phyloP scores from a whole-genome alignment of 768 basidiomycete species.

The Tylopilus vinaceipallidus region DNA sequence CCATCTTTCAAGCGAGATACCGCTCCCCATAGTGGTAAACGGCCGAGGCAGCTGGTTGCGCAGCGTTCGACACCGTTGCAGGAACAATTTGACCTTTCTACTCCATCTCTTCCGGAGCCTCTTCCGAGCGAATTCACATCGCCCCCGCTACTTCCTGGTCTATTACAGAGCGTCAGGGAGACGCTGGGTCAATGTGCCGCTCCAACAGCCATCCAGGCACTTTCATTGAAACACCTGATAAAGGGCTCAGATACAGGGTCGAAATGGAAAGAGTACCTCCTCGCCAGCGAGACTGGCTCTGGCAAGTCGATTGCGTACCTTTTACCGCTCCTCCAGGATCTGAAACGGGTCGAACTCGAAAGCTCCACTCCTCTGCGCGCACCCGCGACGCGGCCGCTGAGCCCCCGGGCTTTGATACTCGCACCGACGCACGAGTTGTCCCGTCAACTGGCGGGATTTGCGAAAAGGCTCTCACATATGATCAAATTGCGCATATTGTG shows the following conservation, averaged over 20 bases:
- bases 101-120: constrained; percentile 17
- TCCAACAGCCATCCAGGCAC: constrained; percentile 79
- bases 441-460: constrained; percentile 71
- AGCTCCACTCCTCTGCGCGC: constrained; percentile 3
- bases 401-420: constrained; percentile 77
- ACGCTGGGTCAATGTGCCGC: constrained; percentile 52
- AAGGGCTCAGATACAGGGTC: constrained; percentile 18
- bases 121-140: constrained; percentile 53
- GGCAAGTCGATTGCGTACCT: constrained; percentile 92
- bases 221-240: constrained; percentile 67
- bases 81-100: constrained; percentile 38
- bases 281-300: constrained; percentile 89
- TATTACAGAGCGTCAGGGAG: constrained; percentile 56
- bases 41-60: neutral
- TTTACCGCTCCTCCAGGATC: constrained; percentile 73
- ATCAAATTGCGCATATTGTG: constrained; percentile 77
- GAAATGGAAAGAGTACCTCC: constrained; percentile 47
- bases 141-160: constrained; percentile 66
- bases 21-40: constrained; percentile 19
- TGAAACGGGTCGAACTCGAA: constrained; percentile 63
- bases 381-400: constrained; percentile 34
- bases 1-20: constrained; percentile 16
- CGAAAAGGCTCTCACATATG: constrained; percentile 72
- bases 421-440: constrained; percentile 90
- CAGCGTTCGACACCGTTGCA: constrained; percentile 27